A percentile compares a stretch with the other conserved stretches of the same genome.
phyloP scores from a whole-genome alignment of 2,329 filamentous ascomycete genomes.

The Cytospora piceae region DNA sequence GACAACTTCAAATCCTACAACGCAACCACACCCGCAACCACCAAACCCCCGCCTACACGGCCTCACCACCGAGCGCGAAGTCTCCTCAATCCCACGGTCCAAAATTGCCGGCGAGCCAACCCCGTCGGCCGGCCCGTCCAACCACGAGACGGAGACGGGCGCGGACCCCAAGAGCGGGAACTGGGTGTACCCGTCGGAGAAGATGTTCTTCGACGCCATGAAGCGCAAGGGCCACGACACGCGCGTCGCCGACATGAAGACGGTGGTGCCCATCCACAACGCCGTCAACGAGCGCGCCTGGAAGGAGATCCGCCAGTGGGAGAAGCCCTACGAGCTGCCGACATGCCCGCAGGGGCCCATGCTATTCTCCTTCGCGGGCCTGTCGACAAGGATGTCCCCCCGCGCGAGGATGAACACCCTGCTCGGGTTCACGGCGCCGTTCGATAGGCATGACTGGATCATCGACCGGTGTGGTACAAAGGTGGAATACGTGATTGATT shows the following conservation, averaged over 20 bases:
- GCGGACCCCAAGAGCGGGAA: slow-evolving; percentile 73
- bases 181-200: slow-evolving; percentile 96
- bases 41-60: slow-evolving; percentile 13
- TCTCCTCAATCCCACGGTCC: slow-evolving; percentile 79
- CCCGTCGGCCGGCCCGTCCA: slow-evolving; percentile 51
- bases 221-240: slow-evolving; percentile 83
- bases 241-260: slow-evolving; percentile 76
- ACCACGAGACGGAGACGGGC: slow-evolving; percentile 78
- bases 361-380: slow-evolving; percentile 81
- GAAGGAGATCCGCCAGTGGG: slow-evolving; percentile 90
- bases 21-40: slow-evolving; percentile 25
- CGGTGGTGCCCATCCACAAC: slow-evolving; percentile 96
- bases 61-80: slow-evolving; percentile 70
- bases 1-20: slow-evolving; percentile 24
- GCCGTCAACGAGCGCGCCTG: slow-evolving; percentile 97
- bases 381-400: slow-evolving; percentile 72
- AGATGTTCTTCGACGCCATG: slow-evolving; percentile 98
- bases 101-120: slow-evolving; percentile 41
- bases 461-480: slow-evolving; percentile 85
- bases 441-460: slow-evolving; percentile 97
- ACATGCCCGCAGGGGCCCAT: slow-evolving; percentile 75
- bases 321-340: slow-evolving; percentile 63
- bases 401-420: slow-evolving; percentile 80
- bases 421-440: slow-evolving; percentile 87
- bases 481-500: slow-evolving; percentile 97